Evolutionary conservation across 2,329 filamentous ascomycete species (phyloP), one percentile per base, ranked within the genome.

Genomic region (Ophiocordyceps camponoti-leonardi): DNA sequence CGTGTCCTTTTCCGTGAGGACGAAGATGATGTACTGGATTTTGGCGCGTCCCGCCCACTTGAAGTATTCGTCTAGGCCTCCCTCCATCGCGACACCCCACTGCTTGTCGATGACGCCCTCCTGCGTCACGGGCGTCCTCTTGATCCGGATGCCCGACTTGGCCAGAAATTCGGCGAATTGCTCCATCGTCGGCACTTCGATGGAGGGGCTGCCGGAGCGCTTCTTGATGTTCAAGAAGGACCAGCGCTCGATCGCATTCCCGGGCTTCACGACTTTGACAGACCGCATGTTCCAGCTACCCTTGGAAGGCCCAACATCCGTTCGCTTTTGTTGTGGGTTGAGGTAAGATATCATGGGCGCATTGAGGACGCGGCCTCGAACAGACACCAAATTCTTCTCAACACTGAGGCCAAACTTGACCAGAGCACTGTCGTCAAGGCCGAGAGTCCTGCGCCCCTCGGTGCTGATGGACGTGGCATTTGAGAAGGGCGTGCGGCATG

Each of bases 221-320:
- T 43, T 44, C 10, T 50, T 42, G 23, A 75, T 54, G 30, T 66
- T 66, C 23, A 77, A 49, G 54, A 61, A 75, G 0, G 68, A 67
- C 72, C 77, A 81, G 1, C 56, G 60, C 0, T 58, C 54, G 30
- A 81, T 69, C 6, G 45, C 48, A 0, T 44, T 55, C 1, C 73
- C 72, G 0, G 71, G 54, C 43, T 64, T 72, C 10, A 67, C 62
- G 42, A 88, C 80, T 48, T 68, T 71, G 14, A 75, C 67, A 0
- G 65, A 58, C 0, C 51, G 60, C 67, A 90, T 73, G 53, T 87
- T 86, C 85, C 84, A 92, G 1, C 70, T 68, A 0, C 81, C 83
- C n/a, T 64, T 61, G 1, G 46, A 49, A 0, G 72, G 62, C 1
- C 44, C 56, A 6, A 70, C 47, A 11, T 51, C 44, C 6, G 48